Base-by-base conservation (phyloP, 768 basidiomycete genomes). In the Pulveroboletus sp. region DNA sequence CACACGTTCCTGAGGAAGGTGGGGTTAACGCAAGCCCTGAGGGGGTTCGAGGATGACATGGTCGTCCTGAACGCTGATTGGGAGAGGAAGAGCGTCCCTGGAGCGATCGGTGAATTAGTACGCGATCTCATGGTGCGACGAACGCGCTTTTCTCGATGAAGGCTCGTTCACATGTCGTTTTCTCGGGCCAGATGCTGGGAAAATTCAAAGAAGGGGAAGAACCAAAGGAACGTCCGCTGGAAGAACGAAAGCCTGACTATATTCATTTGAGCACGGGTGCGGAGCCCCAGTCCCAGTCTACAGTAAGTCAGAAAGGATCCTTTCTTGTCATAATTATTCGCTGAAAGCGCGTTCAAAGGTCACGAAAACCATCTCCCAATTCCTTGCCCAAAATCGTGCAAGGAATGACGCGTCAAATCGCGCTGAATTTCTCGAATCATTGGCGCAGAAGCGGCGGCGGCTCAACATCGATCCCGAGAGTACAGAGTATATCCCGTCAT, bases 351-450 rank as follows among this genome's bases (percentile, higher is more conserved):
- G 39, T 39, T 20, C 14, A 2, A 55, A 86, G 89, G 72, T 83
- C 27, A 89, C 77, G 50, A 85, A 79, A 63, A 79, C 80, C 6
- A 84, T 92, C 26, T 86, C 89, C 3, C 63, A 71, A 37, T 85
- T 91, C 48, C 76, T 92, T 1, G 85, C 86, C 0, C 72, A 75
- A 42, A 89, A 83, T 44, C 77, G 86, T 6, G 80, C 82, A 2
- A 79, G 81, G 37, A 89, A 87, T 56, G 82, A 88, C 58, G 77
- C 77, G 31, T 91, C 89, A 10, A 92, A 92, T 59, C 81, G 83
- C 23, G 70, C 76, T 8, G 89, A 92, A 58, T 92, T 91, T 60
- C 70, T 91, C 1, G 68, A 78, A 36, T 78, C 80, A 7, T 68
- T 79, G 6, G 71, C 76, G 2, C 77, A 83, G 60, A 83, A 84